phyloP scores from a whole-genome alignment of 1,284 basidiomycete genomes.

The Fomes fomentarius region DNA sequence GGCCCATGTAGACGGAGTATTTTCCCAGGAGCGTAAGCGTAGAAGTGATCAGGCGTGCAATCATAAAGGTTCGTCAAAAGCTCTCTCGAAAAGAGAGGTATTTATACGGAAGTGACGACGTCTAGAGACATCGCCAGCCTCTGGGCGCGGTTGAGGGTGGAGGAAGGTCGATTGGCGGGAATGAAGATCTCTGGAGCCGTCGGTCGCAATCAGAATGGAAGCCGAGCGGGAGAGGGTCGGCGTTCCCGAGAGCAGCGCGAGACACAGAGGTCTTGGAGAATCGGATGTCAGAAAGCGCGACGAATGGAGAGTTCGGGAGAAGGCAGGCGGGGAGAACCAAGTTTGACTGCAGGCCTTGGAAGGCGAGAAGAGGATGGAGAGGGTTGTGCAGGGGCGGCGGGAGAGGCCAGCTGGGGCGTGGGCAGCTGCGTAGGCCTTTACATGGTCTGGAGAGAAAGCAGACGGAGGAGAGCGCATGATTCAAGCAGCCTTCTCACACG shows the following conservation, averaged over 20 bases:
- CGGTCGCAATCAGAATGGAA: conserved; percentile 1
- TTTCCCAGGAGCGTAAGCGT: not conserved
- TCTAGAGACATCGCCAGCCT: conserved; percentile 6
- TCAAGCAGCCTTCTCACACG: conserved; percentile 6
- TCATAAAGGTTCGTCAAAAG: conserved; percentile 8
- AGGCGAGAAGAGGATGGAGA: too few species aligned
- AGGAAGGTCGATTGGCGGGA: not conserved
- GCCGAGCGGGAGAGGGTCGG: not conserved
- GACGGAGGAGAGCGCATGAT: conserved; percentile 1
- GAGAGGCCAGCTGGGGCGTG: not conserved
- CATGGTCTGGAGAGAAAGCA: conserved; percentile 2
- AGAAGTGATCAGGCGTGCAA: not conserved
- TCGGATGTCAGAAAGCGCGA: not conserved
- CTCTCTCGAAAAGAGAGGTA: not conserved
- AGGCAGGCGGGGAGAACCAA: too few species aligned
- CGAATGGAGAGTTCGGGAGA: not conserved
- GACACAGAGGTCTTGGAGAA: not conserved
- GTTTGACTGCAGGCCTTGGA: not conserved
- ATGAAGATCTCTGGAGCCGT: not conserved
- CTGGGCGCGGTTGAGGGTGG: conserved; percentile 2
- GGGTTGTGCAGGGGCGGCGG: not conserved
- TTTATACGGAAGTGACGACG: not conserved
- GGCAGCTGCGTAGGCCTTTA: conserved; percentile 2
- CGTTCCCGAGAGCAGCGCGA: not conserved
- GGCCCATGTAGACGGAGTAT: not conserved